Evolutionary conservation across 2,329 filamentous ascomycete species (phyloP), one percentile per base, ranked within the genome.

Genomic region (Fusarium annulatum): DNA sequence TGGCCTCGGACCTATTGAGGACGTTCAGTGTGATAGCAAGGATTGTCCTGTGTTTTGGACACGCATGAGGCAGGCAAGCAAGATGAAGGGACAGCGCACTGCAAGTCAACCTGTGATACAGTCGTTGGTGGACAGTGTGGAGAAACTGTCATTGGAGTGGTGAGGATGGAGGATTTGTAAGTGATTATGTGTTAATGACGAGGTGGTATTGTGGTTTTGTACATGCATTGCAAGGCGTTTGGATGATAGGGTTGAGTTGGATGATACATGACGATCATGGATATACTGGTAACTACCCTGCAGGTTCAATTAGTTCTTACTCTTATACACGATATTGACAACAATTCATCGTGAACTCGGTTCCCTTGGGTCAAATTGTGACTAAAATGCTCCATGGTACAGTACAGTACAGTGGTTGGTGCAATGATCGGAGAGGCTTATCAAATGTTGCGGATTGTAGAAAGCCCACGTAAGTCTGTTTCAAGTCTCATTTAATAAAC

Each of bases 1-100:
- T 43, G 91, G 90, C 2, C 80, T 95, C 23, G 86, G 92, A 7
- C 92, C 91, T 72, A 85, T 90, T 5, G 96, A 98, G 42, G 90
- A 93, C 39, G 91, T 98, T n/a, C 87, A 83, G 45, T 99, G 96
- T 79, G 94, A 97, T 79, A 97, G 93, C 81, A 90, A 93, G 80
- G 96, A 97, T 82, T 99, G 96, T 79, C 93, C 95, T 0, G 94
- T 97, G 0, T 98, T 97, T 76, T 98, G 97, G 82, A 91, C 91
- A 38, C 84, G 94, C 19, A 87, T 90, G 60, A 92, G 90, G 80
- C 90, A 93, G 79, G 81, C 81, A 28, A 86, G 87, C 15, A 85
- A 82, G 74, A 80, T 86, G 51, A 78, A 81, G 41, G 80, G 80
- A 6, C 85, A 87, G 78, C 84, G 79, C 75, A 75, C 62, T 15